These are phyloP conservation scores for Backusella tuberculispora DNA, from an alignment of 192 early-diverging fungal genomes.

Conservation along the genomic window DNA sequence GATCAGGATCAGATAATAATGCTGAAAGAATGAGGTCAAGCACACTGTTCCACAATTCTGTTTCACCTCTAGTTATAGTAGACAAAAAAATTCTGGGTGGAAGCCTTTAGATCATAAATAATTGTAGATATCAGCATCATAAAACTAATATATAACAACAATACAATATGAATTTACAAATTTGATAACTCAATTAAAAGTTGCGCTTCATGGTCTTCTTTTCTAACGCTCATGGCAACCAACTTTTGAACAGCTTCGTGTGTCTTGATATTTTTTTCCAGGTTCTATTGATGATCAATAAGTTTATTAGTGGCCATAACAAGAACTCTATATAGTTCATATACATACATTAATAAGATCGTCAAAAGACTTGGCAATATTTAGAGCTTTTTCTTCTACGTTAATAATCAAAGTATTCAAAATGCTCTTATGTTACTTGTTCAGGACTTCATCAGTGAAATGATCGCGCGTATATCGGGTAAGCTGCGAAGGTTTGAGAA, in stretches of 20 bases:
- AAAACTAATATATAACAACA: slow-evolving; percentile 11
- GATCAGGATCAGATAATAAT: slow-evolving; percentile 17
- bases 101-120: slow-evolving; percentile 3
- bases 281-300: not conserved
- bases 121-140: slow-evolving; percentile 2
- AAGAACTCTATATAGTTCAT: slow-evolving; percentile 10
- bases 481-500: not conserved
- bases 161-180: slow-evolving; percentile 10
- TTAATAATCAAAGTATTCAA: slow-evolving; percentile 2
- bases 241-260: slow-evolving; percentile 6
- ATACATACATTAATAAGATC: slow-evolving; percentile 11
- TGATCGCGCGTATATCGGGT: not conserved
- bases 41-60: slow-evolving; percentile 15
- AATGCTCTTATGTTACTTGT: slow-evolving; percentile 6
- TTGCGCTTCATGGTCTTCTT: slow-evolving; percentile 7
- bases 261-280: slow-evolving; percentile 15
- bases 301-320: slow-evolving; percentile 20
- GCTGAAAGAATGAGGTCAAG: slow-evolving; percentile 5
- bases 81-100: not conserved
- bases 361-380: slow-evolving; percentile 15
- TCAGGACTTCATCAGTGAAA: not conserved
- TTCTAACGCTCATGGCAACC: slow-evolving; percentile 14
- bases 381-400: not conserved
- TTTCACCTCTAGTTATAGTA: slow-evolving; percentile 5
- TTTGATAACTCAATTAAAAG: slow-evolving; percentile 14